Conservation (phyloP, 129 eudicot species). For the Silybum marianum region DNA sequence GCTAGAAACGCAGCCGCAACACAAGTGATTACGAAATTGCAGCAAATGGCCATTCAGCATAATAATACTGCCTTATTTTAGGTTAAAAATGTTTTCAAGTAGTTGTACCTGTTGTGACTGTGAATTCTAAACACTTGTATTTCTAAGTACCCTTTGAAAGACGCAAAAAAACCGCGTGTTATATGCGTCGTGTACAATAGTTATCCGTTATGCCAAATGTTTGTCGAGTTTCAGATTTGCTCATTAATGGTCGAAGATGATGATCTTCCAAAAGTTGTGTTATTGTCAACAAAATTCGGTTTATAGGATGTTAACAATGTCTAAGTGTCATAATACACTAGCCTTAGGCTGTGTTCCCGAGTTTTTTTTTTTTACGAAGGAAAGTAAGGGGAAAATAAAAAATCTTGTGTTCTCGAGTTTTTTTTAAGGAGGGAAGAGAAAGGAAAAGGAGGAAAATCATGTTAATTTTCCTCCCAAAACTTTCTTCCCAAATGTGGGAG, state of each 20-base stretch:
- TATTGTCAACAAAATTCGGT: neutral
- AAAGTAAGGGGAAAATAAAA: no score
- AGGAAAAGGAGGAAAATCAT: no score
- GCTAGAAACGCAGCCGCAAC: slow-evolving; percentile 62
- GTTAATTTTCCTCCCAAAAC: no score
- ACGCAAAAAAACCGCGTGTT: neutral
- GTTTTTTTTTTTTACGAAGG: no score
- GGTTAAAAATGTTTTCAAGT: neutral
- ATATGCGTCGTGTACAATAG: neutral
- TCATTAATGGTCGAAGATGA: neutral
- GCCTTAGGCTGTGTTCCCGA: no score
- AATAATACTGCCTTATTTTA: slow-evolving; percentile 6
- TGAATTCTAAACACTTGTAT: neutral
- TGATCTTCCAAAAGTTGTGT: neutral
- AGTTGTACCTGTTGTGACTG: neutral
- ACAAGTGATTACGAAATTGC: slow-evolving; percentile 35
- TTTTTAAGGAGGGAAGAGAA: no score
- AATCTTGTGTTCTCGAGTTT: no score
- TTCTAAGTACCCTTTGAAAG: slow-evolving; percentile 8
- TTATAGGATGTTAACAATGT: neutral
- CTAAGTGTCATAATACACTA: no score
- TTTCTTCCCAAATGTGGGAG: no score
- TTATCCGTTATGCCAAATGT: neutral
- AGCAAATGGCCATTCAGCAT: slow-evolving; percentile 27
- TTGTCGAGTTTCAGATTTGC: neutral